Conservation (phyloP, 2,329 filamentous ascomycete genomes). For the Verticillium isaacii region DNA sequence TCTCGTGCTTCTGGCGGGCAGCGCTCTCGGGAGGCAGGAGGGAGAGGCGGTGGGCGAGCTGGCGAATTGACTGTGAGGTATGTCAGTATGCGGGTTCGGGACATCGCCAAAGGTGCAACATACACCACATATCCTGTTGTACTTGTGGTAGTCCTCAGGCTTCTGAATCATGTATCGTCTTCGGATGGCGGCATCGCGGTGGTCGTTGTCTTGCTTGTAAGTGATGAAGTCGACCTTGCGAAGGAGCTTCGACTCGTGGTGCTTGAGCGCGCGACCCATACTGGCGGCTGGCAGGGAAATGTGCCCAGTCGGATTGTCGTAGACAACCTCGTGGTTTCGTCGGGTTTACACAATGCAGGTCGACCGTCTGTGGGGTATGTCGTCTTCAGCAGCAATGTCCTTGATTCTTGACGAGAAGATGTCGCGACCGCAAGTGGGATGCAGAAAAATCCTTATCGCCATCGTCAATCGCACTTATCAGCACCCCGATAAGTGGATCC, state of each 20-base stretch:
- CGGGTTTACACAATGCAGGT: conserved; percentile 5
- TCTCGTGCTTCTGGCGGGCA: conserved; percentile 77
- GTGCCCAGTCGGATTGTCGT: not conserved
- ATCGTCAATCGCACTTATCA: not conserved
- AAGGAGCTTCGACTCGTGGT: conserved; percentile 94
- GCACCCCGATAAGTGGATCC: not conserved
- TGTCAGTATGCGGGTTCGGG: conserved; percentile 9
- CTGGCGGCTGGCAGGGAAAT: conserved; percentile 15
- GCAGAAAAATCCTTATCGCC: conserved; percentile 7
- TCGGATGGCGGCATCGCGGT: conserved; percentile 75
- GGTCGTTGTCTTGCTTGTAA: conserved; percentile 82
- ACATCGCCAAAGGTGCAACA: conserved; percentile 18
- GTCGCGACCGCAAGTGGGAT: not conserved
- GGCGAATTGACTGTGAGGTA: conserved; percentile 65
- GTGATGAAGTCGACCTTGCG: conserved; percentile 91
- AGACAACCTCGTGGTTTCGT: not conserved
- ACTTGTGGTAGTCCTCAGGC: conserved; percentile 73
- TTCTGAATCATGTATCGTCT: conserved; percentile 90
- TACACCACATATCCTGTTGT: conserved; percentile 64
- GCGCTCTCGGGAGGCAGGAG: conserved; percentile 76
- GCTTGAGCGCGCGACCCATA: conserved; percentile 95
- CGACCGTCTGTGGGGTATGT: not conserved
- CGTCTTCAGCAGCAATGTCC: not conserved
- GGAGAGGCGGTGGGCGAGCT: conserved; percentile 83
- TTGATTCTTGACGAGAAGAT: not conserved